Percentiles rank a stretch among this genome's conserved stretches.
Evolutionary conservation across 306 rosid species (phyloP).

Genomic region (Sicyos baderoa): DNA sequence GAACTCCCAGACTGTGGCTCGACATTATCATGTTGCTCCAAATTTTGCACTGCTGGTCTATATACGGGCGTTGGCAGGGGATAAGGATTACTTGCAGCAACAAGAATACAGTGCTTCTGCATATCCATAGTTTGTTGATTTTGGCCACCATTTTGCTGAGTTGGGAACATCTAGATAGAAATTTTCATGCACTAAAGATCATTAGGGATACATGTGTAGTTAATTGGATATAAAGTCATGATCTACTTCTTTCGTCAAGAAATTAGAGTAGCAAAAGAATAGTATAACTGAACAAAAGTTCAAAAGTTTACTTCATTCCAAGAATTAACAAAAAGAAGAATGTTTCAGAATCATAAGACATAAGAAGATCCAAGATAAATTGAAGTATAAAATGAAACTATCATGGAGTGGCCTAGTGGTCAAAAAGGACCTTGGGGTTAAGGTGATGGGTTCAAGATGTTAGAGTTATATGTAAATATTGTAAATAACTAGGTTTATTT

Average conservation of each 20-base stretch:
- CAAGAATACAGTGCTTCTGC: slow-evolving; percentile 81
- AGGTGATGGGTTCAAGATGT: too few relatives aligned
- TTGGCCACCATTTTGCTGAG: slow-evolving; percentile 53
- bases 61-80: slow-evolving; percentile 85
- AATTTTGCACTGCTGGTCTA: slow-evolving; percentile 58
- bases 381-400: background rate
- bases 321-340: background rate
- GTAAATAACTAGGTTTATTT: too few relatives aligned
- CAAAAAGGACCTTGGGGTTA: too few relatives aligned
- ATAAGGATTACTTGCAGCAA: slow-evolving; percentile 88
- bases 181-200: slow-evolving; percentile 21
- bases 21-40: slow-evolving; percentile 66
- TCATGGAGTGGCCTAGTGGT: too few relatives aligned
- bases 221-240: background rate
- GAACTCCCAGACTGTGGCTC: slow-evolving; percentile 60
- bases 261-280: background rate
- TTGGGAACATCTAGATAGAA: slow-evolving; percentile 67
- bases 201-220: slow-evolving; percentile 13
- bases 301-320: slow-evolving; percentile 1
- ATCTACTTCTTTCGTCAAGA: background rate
- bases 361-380: background rate
- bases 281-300: background rate
- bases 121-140: slow-evolving; percentile 69
- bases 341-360: background rate
- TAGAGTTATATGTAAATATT: too few relatives aligned